Evolutionary conservation across 805 yeast species (phyloP), one percentile per base, ranked within the genome.

Genomic region (Starmerella asiatica): DNA sequence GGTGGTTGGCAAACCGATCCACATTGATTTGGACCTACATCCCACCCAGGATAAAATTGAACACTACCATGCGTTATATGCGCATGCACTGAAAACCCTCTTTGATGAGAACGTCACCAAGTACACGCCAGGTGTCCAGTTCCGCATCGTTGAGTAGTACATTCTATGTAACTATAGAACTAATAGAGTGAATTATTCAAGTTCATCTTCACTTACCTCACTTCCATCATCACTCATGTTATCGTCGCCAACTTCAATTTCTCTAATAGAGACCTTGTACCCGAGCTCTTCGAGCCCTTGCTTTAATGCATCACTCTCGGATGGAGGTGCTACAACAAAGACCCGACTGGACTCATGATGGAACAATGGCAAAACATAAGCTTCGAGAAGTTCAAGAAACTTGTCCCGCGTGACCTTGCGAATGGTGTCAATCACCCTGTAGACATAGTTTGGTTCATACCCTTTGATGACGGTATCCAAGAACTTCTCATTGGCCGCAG

Each of bases 261-360:
- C 74, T 45, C 78, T 84, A 21, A 75, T 61, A 4, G 57, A 54
- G 21, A 79, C 79, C 0, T 62, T 58, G 54, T 79, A 88, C 0
- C 93, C 93, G 36, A 63, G 58, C 1, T 51, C 51, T 8, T 50
- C 52, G 40, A 86, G 70, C 39, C 65, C 72, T 15, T 56, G 58
- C 32, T 60, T 57, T 38, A 81, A 59, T 4, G 58, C 59, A 0
- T 64, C 71, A 3, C 62, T 55, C 46, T 76, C 78, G 2, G 76
- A 62, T 3, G 88, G 79, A 49, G 91, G 85, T 40, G 86, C 71
- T 51, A 84, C 74, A 3, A 76, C 63, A 52, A 84, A 85, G 8
- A 82, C 67, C 18, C 70, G 61, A 11, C 91, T 75, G 1, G 58
- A 58, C 0, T 62, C 53, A 9, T 75, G 49, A 29, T 73, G 67